Evolutionary conservation across 495 filamentous ascomycete genomes (phyloP), one percentile per base, ranked within the genome.

Genomic region (Neurospora terricola): DNA sequence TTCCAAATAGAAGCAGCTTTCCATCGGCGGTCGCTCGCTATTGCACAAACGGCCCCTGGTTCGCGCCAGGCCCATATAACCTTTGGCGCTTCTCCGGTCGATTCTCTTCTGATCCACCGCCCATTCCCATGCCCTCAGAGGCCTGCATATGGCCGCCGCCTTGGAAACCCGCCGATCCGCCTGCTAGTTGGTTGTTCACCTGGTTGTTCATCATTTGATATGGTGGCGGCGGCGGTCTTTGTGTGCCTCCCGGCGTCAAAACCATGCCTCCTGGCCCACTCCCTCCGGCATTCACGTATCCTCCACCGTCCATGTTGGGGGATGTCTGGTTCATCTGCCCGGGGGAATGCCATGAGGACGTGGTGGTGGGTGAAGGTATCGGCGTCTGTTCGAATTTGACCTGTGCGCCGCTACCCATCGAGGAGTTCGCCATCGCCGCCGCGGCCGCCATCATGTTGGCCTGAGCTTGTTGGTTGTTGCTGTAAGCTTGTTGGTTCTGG

Each of bases 341-440:
- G 0, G 92, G 91, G 30, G 92, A 93, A 79, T 93, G 90, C 91
- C 91, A 93, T 69, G 84, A 90, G 72, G 88, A 86, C 5, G 89
- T 89, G 2, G 89, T 90, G 10, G 89, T 87, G 30, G 92, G 91
- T 16, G 91, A 93, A 76, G 91, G 90, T 72, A 90, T 91, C 9
- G 93, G 93, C 34, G 93, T 94, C 69, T 90, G 89, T 75, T 95
- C 93, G 74, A 94, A 92, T 78, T 96, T 97, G 73, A 94, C 81
- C 3, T 89, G 89, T 82, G 82, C 48, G 85, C 84, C 27, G 70
- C 54, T 73, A 1, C 42, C 74, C 72, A 79, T 75, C 1, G 73
- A 36, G 2, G 70, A 40, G 27, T 76, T 74, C 21, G 66, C 70
- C 75, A 76, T 76, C 48, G 66, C 73, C 48, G 45, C 21, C 38